Evolutionary conservation across 768 basidiomycete genomes (phyloP).

Genomic region (Flagelloscypha sp.): DNA sequence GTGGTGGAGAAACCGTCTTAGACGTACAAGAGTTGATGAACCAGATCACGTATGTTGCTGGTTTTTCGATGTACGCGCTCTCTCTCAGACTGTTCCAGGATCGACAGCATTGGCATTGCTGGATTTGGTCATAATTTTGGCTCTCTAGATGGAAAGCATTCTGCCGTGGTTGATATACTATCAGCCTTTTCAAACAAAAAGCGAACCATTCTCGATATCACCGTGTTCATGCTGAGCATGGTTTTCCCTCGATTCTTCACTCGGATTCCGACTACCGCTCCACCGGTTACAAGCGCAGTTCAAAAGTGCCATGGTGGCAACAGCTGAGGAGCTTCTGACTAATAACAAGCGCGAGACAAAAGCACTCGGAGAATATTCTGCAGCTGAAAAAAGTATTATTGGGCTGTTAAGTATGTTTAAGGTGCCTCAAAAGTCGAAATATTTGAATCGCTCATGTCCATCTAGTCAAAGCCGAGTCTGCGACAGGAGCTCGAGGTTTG

Average conservation of each 20-base stretch:
- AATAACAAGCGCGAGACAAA: constrained; percentile 26
- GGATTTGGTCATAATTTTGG: constrained; percentile 54
- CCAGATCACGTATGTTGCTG: constrained; percentile 7
- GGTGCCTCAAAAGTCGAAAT: background rate
- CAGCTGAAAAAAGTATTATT: constrained; percentile 32
- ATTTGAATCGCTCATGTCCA: background rate
- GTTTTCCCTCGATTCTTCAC: constrained; percentile 14
- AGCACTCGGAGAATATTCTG: constrained; percentile 9
- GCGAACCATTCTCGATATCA: background rate
- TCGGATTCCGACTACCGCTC: constrained; percentile 27
- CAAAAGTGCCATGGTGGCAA: constrained; percentile 24
- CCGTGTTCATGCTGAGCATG: background rate
- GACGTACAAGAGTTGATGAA: constrained; percentile 38
- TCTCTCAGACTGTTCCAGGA: constrained; percentile 19
- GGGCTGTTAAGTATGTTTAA: constrained; percentile 24
- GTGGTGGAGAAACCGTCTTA: constrained; percentile 23
- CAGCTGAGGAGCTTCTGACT: constrained; percentile 31
- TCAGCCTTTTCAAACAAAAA: too few species aligned
- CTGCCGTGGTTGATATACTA: too few species aligned
- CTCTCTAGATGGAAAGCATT: constrained; percentile 37
- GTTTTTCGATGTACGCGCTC: too few species aligned
- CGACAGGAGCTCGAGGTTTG: constrained; percentile 26
- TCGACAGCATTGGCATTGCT: constrained; percentile 51
- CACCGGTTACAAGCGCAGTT: constrained; percentile 22
- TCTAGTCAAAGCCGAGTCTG: constrained; percentile 27